A percentile compares a stretch with the other conserved stretches of the same genome.
phyloP scores from a whole-genome alignment of 169 alveolate species.

The Plasmodium relictum region DNA sequence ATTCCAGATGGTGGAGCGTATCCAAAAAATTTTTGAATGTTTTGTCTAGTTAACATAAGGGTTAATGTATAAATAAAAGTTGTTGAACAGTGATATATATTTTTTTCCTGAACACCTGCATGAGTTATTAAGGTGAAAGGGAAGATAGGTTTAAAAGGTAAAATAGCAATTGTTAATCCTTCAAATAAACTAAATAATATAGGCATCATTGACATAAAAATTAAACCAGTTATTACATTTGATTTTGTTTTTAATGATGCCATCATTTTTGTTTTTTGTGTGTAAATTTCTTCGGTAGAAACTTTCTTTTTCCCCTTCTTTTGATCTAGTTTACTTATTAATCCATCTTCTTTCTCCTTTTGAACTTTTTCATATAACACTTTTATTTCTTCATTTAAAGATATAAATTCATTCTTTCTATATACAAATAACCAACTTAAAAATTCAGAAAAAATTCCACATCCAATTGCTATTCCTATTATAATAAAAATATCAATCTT shows the following conservation, averaged over 20 bases:
- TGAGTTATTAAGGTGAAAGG: conserved; percentile 83
- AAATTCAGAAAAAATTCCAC: conserved; percentile 77
- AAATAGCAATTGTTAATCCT: conserved; percentile 83
- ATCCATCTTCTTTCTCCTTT: conserved; percentile 77
- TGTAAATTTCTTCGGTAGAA: conserved; percentile 59
- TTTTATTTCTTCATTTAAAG: conserved; percentile 68
- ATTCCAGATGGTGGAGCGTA: conserved; percentile 79
- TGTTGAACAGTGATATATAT: conserved; percentile 84
- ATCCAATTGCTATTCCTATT: conserved; percentile 64
- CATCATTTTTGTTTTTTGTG: conserved; percentile 70
- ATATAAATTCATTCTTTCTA: conserved; percentile 67
- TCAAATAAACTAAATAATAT: conserved; percentile 87
- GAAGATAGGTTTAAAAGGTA: conserved; percentile 86
- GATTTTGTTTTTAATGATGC: conserved; percentile 69
- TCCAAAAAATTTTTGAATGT: conserved; percentile 81
- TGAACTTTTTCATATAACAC: conserved; percentile 70
- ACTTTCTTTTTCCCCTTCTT: conserved; percentile 37
- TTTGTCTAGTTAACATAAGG: conserved; percentile 82
- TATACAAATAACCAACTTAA: conserved; percentile 77
- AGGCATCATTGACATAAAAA: conserved; percentile 87
- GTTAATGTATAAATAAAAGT: conserved; percentile 85
- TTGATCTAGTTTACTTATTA: conserved; percentile 60
- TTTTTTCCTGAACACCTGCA: conserved; percentile 79
- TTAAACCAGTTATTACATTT: conserved; percentile 83
- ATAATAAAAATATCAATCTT: conserved; percentile 52